Evolutionary conservation across 768 basidiomycete species (phyloP).

Genomic region (Hirschioporus abietinus): DNA sequence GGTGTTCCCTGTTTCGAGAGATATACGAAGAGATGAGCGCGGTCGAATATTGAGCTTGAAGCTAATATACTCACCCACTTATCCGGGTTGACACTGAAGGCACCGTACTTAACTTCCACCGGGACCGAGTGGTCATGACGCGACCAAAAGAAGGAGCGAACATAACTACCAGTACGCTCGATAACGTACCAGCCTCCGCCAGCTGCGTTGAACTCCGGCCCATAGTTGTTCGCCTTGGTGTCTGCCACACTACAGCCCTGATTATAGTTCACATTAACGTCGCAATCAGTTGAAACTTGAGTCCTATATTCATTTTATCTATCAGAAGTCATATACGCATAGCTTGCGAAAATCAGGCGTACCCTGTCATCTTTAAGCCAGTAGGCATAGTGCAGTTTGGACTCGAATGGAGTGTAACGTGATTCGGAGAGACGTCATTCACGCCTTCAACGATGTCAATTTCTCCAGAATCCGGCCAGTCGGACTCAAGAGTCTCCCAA

Average conservation of each 20-base stretch:
- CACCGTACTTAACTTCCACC: constrained; percentile 38
- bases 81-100: constrained; percentile 10
- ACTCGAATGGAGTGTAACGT: constrained; percentile 21
- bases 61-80: constrained; percentile 39
- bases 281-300: neutral
- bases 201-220: constrained; percentile 23
- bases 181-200: constrained; percentile 34
- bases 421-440: constrained; percentile 38
- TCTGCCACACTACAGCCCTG: constrained; percentile 26
- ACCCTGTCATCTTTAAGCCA: constrained; percentile 2
- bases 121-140: constrained; percentile 40
- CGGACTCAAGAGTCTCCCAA: constrained; percentile 11
- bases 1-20: constrained; percentile 46
- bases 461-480: constrained; percentile 18
- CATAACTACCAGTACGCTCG: constrained; percentile 12
- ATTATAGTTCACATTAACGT: constrained; percentile 19
- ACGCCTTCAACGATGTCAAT: constrained; percentile 25
- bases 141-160: constrained; percentile 56
- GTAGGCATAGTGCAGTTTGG: constrained; percentile 18
- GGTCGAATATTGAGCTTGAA: neutral
- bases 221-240: constrained; percentile 8
- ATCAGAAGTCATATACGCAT: neutral
- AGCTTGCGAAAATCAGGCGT: neutral
- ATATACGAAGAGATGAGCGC: constrained; percentile 2
- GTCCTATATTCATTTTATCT: constrained; percentile 22